Conservation (phyloP, 495 filamentous ascomycete species). For the Astrocystis sublimbata region DNA sequence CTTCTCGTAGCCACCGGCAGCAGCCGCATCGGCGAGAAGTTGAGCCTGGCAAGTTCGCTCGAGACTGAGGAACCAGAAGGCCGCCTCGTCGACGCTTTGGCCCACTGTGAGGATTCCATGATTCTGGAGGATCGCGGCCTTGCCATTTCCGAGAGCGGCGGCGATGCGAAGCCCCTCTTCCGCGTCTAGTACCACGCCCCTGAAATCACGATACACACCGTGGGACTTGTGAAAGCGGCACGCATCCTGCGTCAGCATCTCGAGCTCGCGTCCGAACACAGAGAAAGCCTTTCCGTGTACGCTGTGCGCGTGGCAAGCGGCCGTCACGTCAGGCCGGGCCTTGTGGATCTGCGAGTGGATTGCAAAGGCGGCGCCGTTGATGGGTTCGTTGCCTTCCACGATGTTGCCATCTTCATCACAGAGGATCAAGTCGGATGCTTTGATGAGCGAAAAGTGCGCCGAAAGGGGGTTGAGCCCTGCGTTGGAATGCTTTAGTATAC, state of each 20-base stretch:
- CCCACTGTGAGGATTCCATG: constrained; percentile 68
- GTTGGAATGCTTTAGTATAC: not conserved
- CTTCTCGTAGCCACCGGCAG: constrained; percentile 59
- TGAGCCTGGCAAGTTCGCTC: constrained; percentile 68
- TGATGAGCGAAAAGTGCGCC: constrained; percentile 57
- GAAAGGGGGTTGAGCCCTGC: constrained; percentile 55
- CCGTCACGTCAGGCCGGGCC: constrained; percentile 51
- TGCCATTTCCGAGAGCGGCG: constrained; percentile 58
- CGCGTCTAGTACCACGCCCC: constrained; percentile 56
- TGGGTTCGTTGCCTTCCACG: constrained; percentile 49
- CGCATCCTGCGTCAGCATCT: constrained; percentile 53
- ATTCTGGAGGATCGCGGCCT: constrained; percentile 68
- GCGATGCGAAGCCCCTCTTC: constrained; percentile 65
- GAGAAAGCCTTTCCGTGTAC: constrained; percentile 53
- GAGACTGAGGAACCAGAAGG: constrained; percentile 66
- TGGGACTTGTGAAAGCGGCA: constrained; percentile 58
- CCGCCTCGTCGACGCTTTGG: constrained; percentile 64
- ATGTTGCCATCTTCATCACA: constrained; percentile 55
- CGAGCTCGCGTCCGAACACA: constrained; percentile 48
- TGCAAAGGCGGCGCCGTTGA: constrained; percentile 63
- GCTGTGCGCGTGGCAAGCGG: constrained; percentile 53
- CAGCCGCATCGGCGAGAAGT: constrained; percentile 64
- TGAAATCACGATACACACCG: constrained; percentile 36
- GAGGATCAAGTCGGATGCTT: constrained; percentile 52
- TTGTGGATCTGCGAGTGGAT: constrained; percentile 57